Evolutionary conservation across 2,329 filamentous ascomycete genomes (phyloP), one percentile per base, ranked within the genome.

Genomic region (Pseudogymnoascus sp.): DNA sequence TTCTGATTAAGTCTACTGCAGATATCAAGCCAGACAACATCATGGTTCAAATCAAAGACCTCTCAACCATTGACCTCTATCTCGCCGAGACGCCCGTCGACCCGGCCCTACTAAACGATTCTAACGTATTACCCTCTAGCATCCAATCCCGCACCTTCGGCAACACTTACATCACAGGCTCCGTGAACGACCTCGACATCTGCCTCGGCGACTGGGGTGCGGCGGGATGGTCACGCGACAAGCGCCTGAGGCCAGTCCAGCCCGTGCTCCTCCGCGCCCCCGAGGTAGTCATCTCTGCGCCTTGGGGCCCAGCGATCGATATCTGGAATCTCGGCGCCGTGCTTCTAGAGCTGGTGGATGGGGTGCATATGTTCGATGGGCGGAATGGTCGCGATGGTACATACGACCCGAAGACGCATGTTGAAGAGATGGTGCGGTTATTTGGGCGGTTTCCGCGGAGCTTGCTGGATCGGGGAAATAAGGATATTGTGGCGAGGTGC

Each of bases 11-110:
- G 2, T 3, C 43, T 22, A 24, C 31, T 56, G 14, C 60, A 71
- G 68, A 71, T 56, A 70, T 71, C 10, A 66, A 70, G 41, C 67
- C 68, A 11, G 31, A 62, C 61, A 70, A 71, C 26, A 70, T 70
- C 40, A 66, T 70, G 11, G 65, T 70, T 24, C 67, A 67, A 50
- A 61, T 69, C 40, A 62, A 46, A 60, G 66, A 69, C 61, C 43
- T 43, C 40, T 67, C 68, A 4, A 61, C 68, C 11, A 69, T 70
- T 31, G 62, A 67, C 22, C 14, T 50, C 62, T 46, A 35, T 50
- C 53, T 67, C 59, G 10, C 38, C 40, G 61, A 46, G 37, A 33
- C 28, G 35, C 56, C 61, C 22, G 6, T 33, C 8, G 50, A 59
- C 16, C 50, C 24, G 2, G 11, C 50, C 26, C 14, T 31, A 2